Percentiles rank a stretch among this genome's conserved stretches.
phyloP scores from a whole-genome alignment of 2,329 filamentous ascomycete species.

The Golovinomyces cichoracearum region DNA sequence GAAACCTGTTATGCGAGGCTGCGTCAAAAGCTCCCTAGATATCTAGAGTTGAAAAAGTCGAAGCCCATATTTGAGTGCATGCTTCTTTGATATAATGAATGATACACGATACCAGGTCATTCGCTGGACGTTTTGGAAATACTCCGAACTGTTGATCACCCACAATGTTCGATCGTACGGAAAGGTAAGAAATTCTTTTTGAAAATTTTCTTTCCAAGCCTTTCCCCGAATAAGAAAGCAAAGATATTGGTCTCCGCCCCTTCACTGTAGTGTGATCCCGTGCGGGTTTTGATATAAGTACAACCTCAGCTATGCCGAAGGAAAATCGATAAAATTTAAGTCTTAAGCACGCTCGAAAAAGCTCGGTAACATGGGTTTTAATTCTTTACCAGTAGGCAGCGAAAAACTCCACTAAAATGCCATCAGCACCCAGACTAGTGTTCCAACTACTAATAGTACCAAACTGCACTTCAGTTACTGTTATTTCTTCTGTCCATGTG shows the following conservation, averaged over 20 bases:
- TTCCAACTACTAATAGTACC: not conserved
- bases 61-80: not conserved
- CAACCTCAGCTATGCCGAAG: not conserved
- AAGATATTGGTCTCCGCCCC: not conserved
- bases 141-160: not conserved
- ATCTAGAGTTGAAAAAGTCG: not conserved
- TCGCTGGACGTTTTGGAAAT: not conserved
- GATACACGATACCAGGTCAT: not conserved
- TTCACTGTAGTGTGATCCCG: not conserved
- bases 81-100: not conserved
- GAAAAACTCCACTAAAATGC: not conserved
- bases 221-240: not conserved
- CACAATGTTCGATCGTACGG: not conserved
- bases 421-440: not conserved
- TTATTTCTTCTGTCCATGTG: not conserved
- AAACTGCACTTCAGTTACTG: not conserved
- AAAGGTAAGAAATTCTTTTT: not conserved
- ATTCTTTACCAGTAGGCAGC: not conserved
- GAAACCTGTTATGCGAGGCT: not conserved
- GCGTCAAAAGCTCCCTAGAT: not conserved
- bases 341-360: not conserved
- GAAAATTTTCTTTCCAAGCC: not conserved
- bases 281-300: not conserved
- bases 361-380: not conserved
- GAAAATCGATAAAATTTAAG: not conserved